Evolutionary conservation across 2,329 filamentous ascomycete species (phyloP), one percentile per base, ranked within the genome.

Genomic region (Pseudocercospora vitis): DNA sequence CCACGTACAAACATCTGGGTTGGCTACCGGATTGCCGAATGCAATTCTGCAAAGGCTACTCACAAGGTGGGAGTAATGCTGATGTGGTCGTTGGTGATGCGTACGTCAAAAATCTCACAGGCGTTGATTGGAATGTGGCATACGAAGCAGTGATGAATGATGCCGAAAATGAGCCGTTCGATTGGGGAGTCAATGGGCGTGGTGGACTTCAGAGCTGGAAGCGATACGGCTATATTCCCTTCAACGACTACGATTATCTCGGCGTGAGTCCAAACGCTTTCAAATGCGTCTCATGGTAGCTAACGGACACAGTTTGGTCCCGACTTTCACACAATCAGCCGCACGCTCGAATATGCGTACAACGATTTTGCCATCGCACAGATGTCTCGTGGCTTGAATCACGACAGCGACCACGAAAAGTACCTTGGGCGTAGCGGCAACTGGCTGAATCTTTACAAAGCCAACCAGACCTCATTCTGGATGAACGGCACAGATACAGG

Each of bases 201-300:
- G 87, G 87, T 2, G 86, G 86, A 0, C 74, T 90, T 4, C 75
- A 80, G 45, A 86, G 82, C 58, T 90, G 87, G 87, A 88, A 89
- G 63, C 69, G 61, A 0, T 75, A 88, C 0, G 81, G 83, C 1
- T 91, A 89, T 65, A 86, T 91, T 24, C 59, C 59, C 3, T 50
- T 57, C 52, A 54, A 61, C 40, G 59, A 61, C 39, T 61, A 52
- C 29, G 86, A 89, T 67, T 74, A 76, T 0, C 79, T 81, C 8
- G 87, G 87, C 0, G 32, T 35, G 14, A 35, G 32, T 35, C 11
- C 6, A 29, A 29, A 11, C 26, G 26, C 26, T 7, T 29, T 29
- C 28, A 12, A 7, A 12, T 7, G 12, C 7, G 14, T 7, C 14
- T 35, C 11, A 35, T n/a, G n/a, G 5, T 35, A n/a, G 14, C 32